A percentile compares a stretch with the other conserved stretches of the same genome.
These are phyloP conservation scores for Hypoxylon fragiforme DNA, from an alignment of 495 filamentous ascomycete genomes.

Conservation along the genomic window DNA sequence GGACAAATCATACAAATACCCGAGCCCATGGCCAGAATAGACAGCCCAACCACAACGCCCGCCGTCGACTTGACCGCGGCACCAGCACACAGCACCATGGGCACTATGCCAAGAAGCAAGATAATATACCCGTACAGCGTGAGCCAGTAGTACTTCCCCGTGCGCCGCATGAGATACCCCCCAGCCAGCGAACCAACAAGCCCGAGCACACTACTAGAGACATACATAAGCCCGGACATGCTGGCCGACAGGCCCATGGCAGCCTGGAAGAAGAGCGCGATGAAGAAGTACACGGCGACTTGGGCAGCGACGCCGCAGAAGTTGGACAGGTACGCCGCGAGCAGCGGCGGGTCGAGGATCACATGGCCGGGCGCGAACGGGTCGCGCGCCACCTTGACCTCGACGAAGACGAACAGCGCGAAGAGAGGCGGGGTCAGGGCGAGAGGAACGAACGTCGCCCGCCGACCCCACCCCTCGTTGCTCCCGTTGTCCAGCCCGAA, in stretches of 20 bases:
- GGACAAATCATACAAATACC: conserved; percentile 27
- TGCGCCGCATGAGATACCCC: conserved; percentile 73
- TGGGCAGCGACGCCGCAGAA: conserved; percentile 75
- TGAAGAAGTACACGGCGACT: conserved; percentile 69
- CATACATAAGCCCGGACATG: conserved; percentile 63
- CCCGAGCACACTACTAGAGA: conserved; percentile 66
- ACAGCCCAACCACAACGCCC: conserved; percentile 60
- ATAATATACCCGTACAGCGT: conserved; percentile 61
- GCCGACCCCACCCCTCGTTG: conserved; percentile 69
- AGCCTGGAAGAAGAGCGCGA: conserved; percentile 81
- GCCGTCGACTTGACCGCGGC: conserved; percentile 38
- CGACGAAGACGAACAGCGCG: conserved; percentile 68
- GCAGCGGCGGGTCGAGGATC: conserved; percentile 69
- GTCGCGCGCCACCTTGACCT: conserved; percentile 69
- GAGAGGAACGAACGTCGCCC: conserved; percentile 62
- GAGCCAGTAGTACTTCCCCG: conserved; percentile 77
- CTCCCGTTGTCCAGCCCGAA: conserved; percentile 78
- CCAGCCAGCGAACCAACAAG: conserved; percentile 71
- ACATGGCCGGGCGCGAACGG: conserved; percentile 80
- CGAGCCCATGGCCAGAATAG: conserved; percentile 31
- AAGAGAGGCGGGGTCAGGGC: conserved; percentile 63
- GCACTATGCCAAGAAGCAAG: conserved; percentile 54
- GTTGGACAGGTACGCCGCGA: conserved; percentile 72
- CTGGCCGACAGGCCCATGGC: conserved; percentile 68
- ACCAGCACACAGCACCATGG: conserved; percentile 65